These are phyloP conservation scores for Pseudopithomyces chartarum DNA, from an alignment of 2,329 filamentous ascomycete genomes.

Conservation along the genomic window DNA sequence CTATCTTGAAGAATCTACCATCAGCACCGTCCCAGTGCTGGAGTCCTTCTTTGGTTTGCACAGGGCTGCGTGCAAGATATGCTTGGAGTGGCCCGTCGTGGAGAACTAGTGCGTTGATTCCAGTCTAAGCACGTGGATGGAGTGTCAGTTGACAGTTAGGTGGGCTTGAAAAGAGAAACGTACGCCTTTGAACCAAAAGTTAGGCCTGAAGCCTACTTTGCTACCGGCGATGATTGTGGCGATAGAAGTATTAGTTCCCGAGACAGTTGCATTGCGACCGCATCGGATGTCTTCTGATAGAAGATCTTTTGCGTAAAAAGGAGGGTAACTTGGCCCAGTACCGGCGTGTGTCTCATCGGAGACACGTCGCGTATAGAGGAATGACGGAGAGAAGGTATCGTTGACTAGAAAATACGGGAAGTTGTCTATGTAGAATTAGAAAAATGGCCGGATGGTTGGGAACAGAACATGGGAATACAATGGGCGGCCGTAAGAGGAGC, in stretches of 20 bases:
- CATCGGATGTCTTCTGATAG: slow-evolving; percentile 8
- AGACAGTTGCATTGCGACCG: slow-evolving; percentile 6
- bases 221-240: slow-evolving; percentile 9
- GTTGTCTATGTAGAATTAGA: slow-evolving; percentile 1
- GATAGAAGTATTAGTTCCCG: slow-evolving; percentile 1
- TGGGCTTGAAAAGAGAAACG: no score
- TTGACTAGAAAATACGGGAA: slow-evolving; percentile 11
- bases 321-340: slow-evolving; percentile 1
- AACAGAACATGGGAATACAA: background rate
- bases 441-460: background rate
- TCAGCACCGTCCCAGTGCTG: slow-evolving; percentile 9
- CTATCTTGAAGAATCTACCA: slow-evolving; percentile 14
- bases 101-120: background rate
- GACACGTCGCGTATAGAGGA: slow-evolving; percentile 8
- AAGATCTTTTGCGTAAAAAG: slow-evolving; percentile 9
- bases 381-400: slow-evolving; percentile 1
- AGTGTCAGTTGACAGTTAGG: no score
- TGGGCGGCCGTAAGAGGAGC: background rate
- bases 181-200: background rate
- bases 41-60: slow-evolving; percentile 3
- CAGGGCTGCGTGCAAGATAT: slow-evolving; percentile 9
- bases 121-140: background rate
- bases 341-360: background rate
- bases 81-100: slow-evolving; percentile 14
- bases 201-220: slow-evolving; percentile 8